These are phyloP conservation scores for Fraxinus floribunda DNA, from an alignment of 305 asterid genomes.

Conservation along the genomic window DNA sequence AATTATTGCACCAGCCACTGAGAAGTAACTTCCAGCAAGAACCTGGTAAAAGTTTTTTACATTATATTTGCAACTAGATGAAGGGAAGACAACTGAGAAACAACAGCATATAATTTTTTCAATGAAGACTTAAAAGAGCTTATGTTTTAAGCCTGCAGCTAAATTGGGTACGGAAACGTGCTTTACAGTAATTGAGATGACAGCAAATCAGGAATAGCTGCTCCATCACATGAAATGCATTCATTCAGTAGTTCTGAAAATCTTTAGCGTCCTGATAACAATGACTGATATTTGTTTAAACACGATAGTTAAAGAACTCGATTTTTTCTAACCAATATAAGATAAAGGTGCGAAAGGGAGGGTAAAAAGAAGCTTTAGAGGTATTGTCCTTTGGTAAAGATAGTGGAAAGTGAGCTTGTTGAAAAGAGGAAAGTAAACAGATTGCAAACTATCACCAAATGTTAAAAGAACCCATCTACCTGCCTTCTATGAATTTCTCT, in stretches of 20 bases:
- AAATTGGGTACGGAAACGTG: not conserved
- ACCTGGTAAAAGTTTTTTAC: conserved; percentile 41
- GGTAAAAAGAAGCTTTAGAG: too few relatives aligned
- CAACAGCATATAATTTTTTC: not conserved
- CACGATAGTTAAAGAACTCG: not conserved
- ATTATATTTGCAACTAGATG: not conserved
- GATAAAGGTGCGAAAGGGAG: too few relatives aligned
- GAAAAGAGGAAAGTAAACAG: not conserved
- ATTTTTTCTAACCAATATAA: too few relatives aligned
- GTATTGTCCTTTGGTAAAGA: too few relatives aligned
- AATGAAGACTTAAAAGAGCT: not conserved
- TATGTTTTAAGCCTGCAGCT: not conserved
- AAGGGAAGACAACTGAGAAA: not conserved
- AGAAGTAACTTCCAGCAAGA: conserved; percentile 95
- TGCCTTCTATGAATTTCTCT: too few relatives aligned
- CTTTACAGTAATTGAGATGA: not conserved
- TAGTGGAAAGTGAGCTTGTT: not conserved
- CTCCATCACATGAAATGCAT: not conserved
- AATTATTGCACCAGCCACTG: conserved; percentile 79
- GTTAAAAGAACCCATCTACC: too few relatives aligned
- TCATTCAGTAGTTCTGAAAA: not conserved
- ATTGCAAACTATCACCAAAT: not conserved
- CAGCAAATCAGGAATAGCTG: not conserved
- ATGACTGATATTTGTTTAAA: not conserved
- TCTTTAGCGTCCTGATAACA: not conserved